A percentile compares a stretch with the other conserved stretches of the same genome.
Conservation (phyloP, 78 protist species). For the Dictyostelium citrinum region DNA sequence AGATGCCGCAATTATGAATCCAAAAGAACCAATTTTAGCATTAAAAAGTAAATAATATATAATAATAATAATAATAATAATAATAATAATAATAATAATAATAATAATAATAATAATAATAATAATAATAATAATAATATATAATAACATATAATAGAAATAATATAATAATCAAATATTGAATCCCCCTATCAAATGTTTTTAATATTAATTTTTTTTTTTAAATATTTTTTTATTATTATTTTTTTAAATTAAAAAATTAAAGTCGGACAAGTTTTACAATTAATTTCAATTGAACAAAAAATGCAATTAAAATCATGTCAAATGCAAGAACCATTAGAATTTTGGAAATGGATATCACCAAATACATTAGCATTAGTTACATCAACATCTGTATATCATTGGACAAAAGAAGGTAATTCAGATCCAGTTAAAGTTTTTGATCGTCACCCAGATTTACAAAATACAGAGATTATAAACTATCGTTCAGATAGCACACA, state of each 20-base stretch:
- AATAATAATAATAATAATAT: not conserved
- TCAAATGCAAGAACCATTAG: conserved; percentile 88
- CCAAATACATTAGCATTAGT: conserved; percentile 93
- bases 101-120: too few relatives aligned
- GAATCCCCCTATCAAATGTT: too few relatives aligned
- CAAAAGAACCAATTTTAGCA: conserved; percentile 95
- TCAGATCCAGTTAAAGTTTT: conserved; percentile 94
- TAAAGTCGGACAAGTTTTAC: conserved; percentile 88
- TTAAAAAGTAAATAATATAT: conserved; percentile 85
- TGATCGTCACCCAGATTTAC: conserved; percentile 90
- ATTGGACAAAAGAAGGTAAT: conserved; percentile 94
- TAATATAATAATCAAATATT: too few relatives aligned
- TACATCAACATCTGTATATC: conserved; percentile 96
- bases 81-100: too few relatives aligned
- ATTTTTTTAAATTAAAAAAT: not conserved
- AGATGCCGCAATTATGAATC: conserved; percentile 98
- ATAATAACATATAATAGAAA: not conserved
- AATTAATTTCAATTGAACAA: conserved; percentile 97
- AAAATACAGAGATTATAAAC: conserved; percentile 94
- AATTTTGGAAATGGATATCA: conserved; percentile 97
- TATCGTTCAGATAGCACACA: conserved; percentile 89
- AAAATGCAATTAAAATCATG: conserved; percentile 89
- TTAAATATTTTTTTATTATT: conserved; percentile 1
- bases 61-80: too few relatives aligned
- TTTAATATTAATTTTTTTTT: not conserved